Base-by-base conservation (phyloP, 164 flowering plant genomes). In the Sedum album region DNA sequence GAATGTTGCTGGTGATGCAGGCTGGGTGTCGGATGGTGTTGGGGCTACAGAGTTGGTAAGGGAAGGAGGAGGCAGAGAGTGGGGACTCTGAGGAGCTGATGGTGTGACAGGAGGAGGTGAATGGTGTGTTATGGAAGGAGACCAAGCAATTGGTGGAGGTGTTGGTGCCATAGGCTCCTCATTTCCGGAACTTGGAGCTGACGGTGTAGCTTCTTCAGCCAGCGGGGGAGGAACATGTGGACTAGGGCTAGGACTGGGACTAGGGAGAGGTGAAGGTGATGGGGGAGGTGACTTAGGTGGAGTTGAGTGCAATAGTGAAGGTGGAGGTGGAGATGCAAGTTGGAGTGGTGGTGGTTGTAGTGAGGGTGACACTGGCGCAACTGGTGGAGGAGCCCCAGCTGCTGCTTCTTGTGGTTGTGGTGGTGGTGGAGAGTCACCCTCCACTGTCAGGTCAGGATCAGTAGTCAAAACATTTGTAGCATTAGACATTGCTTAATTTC, bases 11-110 rank as follows among this genome's bases (percentile, higher is more conserved):
- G 46, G 42, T 11, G 48, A 4, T 36, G 6, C 25, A 36, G 67
- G 66, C 23, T n/a, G 46, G 13, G 21, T 5, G 25, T 23, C 8
- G 30, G 67, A 65, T 21, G 67, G 67, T 21, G 30, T 36, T 65
- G 67, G 42, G 67, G 46, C 18, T 21, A 25, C 25, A 3, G 10
- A n/a, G 46, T 4, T 20, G 0, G 67, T 60, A 14, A 18, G 48
- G 1, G 71, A 68, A 51, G 72, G 72, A 33, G 75, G 14, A 41
- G 66, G 74, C 8, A 77, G 73, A 2, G 77, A 31, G 9, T 68
- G 31, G n/a, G 66, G 48, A 1, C 25, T 62, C 26, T 36, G 23
- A n/a, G 64, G 35, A 10, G 71, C 66, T 44, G 36, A 65, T 1
- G 77, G 62, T 17, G 76, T 63, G 10, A 23, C 13, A 60, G 66